phyloP scores from a whole-genome alignment of 371 early-diverging fungal genomes.

The Mortierella sp. region DNA sequence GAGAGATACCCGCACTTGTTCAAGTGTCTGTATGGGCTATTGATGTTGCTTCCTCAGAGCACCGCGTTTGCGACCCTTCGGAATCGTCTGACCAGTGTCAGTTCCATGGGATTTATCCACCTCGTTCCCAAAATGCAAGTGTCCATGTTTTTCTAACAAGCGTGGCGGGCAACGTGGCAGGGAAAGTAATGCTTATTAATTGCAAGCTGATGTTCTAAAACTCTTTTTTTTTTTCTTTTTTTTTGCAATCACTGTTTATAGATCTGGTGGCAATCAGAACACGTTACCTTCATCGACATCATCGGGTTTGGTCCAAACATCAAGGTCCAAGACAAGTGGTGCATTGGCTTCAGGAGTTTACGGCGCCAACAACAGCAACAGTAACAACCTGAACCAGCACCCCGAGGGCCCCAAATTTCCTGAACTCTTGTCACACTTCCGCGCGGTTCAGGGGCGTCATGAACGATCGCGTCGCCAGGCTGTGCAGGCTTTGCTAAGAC shows the following conservation, averaged over 20 bases:
- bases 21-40: conserved; percentile 91
- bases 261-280: conserved; percentile 24
- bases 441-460: conserved; percentile 70
- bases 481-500: conserved; percentile 35
- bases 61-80: conserved; percentile 93
- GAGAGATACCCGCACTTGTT: conserved; percentile 85
- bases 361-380: neutral
- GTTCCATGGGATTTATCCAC: conserved; percentile 74
- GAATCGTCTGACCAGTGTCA: conserved; percentile 87
- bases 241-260: neutral
- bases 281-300: conserved; percentile 14
- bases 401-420: conserved; percentile 62
- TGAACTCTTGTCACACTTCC: conserved; percentile 73
- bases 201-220: too few species aligned
- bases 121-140: conserved; percentile 69
- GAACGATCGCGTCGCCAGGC: conserved; percentile 65
- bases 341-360: neutral
- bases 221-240: too few species aligned
- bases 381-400: conserved; percentile 22
- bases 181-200: too few species aligned
- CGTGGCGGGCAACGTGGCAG: too few species aligned
- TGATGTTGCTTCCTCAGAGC: conserved; percentile 95
- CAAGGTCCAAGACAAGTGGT: conserved; percentile 30
- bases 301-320: conserved; percentile 15
- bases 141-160: too few species aligned